Base-by-base conservation (phyloP, 2,329 filamentous ascomycete species). In the Colletotrichum horii region DNA sequence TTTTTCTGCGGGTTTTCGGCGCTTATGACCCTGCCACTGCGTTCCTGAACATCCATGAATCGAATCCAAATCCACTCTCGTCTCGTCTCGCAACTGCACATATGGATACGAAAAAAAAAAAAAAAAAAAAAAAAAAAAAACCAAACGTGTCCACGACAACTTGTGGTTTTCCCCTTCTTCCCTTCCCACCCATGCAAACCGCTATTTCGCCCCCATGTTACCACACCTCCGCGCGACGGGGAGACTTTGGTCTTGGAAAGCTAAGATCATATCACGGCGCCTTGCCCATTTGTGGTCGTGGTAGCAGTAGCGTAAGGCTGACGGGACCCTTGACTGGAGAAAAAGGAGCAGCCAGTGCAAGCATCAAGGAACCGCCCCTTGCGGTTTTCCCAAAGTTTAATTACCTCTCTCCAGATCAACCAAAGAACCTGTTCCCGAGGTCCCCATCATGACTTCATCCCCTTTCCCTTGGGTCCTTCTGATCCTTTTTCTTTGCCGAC, bases 281-380 rank as follows among this genome's bases (percentile, higher is more conserved):
- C 43, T 66, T 43, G 56, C 30, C 62, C n/a, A 34, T 48, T 48
- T 19, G 38, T 48, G 38, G 38, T 75, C 30, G 62, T 75, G 32
- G 64, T 65, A 75, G 73, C 64, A 75, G 38, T 36, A 56, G 73
- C 55, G 26, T 75, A 72, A 75, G 73, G 73, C 70, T 75, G 73
- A 75, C 22, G 26, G 43, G 56, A 67, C 69, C 69, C 73, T 69
- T 30, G 32, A 30, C 30, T 56, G 56, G 73, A 56, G 36, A 26
- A 71, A 61, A 74, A 66, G 36, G 73, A 58, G 68, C 43, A 15
- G 56, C 36, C 26, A 30, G 68, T 26, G 52, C 60, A 38, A 64
- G 66, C 58, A 36, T 36, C 62, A 26, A 68, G 64, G 43, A 68
- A 58, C 24, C 24, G 34, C 15, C 56, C 56, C 56, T 56, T 64